Conservation (phyloP, 306 rosid genomes). For the Vigna mungo region DNA sequence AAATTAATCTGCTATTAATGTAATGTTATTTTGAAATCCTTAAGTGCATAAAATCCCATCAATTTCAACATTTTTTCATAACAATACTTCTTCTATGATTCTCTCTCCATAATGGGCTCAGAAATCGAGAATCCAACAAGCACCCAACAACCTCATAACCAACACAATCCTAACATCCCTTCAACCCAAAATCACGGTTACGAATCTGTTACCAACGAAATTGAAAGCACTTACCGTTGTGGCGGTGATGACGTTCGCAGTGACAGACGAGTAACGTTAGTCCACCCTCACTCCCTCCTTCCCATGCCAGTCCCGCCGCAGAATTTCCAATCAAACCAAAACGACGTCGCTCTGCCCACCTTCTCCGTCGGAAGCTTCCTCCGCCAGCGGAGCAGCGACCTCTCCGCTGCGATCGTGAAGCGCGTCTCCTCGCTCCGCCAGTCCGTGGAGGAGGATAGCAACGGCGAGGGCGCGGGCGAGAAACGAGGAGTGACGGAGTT, state of each 20-base stretch:
- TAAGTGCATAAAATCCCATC: slow-evolving; percentile 25
- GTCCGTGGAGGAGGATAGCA: slow-evolving; percentile 33
- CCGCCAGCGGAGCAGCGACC: slow-evolving; percentile 63
- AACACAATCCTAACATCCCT: background rate
- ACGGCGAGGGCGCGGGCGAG: background rate
- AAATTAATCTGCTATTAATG: background rate
- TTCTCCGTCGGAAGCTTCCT: slow-evolving; percentile 63
- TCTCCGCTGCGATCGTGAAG: slow-evolving; percentile 66
- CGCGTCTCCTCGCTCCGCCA: slow-evolving; percentile 63
- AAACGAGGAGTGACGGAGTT: slow-evolving; percentile 60
- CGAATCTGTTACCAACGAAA: background rate
- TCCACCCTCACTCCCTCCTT: slow-evolving; percentile 69
- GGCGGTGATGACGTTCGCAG: background rate
- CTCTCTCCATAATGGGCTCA: slow-evolving; percentile 45
- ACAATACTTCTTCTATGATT: background rate
- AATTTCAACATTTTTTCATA: slow-evolving; percentile 12
- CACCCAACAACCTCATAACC: background rate
- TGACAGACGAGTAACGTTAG: slow-evolving; percentile 1
- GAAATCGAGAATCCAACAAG: slow-evolving; percentile 32
- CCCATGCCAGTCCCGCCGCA: slow-evolving; percentile 82
- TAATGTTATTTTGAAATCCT: background rate
- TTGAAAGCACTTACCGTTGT: background rate
- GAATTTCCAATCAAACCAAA: background rate
- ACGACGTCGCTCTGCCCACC: slow-evolving; percentile 21
- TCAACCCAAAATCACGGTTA: slow-evolving; percentile 37